A percentile compares a stretch with the other conserved stretches of the same genome.
phyloP scores from a whole-genome alignment of 192 early-diverging fungal species.

The Coemansia sp. region DNA sequence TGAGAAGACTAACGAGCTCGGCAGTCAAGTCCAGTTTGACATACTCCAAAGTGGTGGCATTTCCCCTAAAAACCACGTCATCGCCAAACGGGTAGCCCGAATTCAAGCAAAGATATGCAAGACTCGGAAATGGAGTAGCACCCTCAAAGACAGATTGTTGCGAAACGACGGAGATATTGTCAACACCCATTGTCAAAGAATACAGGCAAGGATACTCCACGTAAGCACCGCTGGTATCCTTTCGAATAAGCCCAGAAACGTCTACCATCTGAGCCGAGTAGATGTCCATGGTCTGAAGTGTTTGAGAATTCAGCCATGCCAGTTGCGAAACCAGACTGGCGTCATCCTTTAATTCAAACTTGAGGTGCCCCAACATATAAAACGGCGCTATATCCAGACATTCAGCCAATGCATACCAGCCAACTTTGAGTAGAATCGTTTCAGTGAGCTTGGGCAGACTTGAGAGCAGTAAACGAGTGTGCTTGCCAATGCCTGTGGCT shows the following conservation, averaged over 20 bases:
- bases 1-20: neutral
- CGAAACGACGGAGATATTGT: neutral
- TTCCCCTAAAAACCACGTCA: conserved; percentile 15
- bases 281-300: neutral
- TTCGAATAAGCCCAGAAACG: neutral
- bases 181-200: neutral
- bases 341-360: neutral
- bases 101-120: neutral
- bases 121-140: neutral
- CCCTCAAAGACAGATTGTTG: neutral
- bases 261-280: neutral
- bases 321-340: neutral
- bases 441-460: neutral
- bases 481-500: neutral
- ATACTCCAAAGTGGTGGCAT: conserved; percentile 3
- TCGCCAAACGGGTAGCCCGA: conserved; percentile 15
- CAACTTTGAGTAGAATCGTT: neutral
- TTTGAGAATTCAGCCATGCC: neutral
- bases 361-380: neutral
- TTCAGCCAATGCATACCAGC: neutral
- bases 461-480: neutral
- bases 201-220: neutral
- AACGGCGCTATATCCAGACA: neutral
- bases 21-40: neutral
- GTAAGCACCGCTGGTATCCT: neutral